Conservation (phyloP, 1,284 basidiomycete genomes). For the Boletellus deceptivus region DNA sequence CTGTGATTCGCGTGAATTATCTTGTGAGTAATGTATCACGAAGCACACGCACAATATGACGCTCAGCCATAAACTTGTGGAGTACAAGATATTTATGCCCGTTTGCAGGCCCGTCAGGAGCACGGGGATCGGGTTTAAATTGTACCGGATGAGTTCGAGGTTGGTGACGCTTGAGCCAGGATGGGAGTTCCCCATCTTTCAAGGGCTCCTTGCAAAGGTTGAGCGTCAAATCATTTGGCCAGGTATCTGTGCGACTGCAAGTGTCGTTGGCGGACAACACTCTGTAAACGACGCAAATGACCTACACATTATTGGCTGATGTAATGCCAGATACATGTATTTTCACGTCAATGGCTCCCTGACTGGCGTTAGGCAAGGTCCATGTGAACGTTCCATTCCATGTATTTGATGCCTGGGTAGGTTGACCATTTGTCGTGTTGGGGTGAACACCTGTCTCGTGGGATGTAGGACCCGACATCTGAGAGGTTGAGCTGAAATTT, state of each 20-base stretch:
- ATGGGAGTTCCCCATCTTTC: conserved; percentile 40
- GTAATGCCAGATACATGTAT: conserved; percentile 40
- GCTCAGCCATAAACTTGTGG: conserved; percentile 40
- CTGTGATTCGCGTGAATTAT: conserved; percentile 35
- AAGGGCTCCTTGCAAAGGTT: conserved; percentile 43
- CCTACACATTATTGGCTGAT: conserved; percentile 34
- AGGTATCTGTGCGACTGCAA: conserved; percentile 48
- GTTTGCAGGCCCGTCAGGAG: conserved; percentile 35
- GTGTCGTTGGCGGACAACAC: conserved; percentile 4
- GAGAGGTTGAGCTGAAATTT: conserved; percentile 9
- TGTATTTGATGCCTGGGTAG: conserved; percentile 1
- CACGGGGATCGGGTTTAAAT: conserved; percentile 29
- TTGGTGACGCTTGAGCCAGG: conserved; percentile 47
- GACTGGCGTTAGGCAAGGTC: conserved; percentile 42
- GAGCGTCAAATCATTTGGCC: conserved; percentile 51
- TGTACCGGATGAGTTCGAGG: conserved; percentile 33
- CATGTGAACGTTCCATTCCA: conserved; percentile 58
- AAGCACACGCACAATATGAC: conserved; percentile 42
- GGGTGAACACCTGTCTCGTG: conserved; percentile 11
- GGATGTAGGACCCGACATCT: conserved; percentile 6
- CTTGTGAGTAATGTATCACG: neutral
- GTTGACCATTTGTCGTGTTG: conserved; percentile 5
- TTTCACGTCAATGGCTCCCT: conserved; percentile 42
- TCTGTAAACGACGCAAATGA: neutral
- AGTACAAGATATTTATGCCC: conserved; percentile 42